Percentiles rank a stretch among this genome's conserved stretches.
Conservation (phyloP, 305 asterid species). For the Solanum hybrid region DNA sequence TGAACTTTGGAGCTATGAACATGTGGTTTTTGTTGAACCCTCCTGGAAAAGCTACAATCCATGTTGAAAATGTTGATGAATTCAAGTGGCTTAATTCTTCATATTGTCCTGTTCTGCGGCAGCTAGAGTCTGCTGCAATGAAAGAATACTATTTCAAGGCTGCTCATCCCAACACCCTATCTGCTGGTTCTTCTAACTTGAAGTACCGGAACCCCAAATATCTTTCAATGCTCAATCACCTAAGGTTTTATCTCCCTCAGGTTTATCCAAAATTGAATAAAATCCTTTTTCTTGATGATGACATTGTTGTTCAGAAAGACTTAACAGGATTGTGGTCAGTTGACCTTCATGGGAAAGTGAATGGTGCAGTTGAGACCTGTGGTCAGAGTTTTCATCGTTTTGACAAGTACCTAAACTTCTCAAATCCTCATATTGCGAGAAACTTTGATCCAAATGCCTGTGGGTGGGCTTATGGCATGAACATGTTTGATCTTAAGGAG, state of each 20-base stretch:
- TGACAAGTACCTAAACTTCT: constrained; percentile 87
- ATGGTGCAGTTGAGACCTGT: constrained; percentile 97
- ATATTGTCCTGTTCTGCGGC: constrained; percentile 82
- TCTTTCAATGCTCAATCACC: constrained; percentile 96
- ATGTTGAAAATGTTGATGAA: constrained; percentile 92
- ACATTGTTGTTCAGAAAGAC: constrained; percentile 96
- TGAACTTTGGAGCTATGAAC: constrained; percentile 97
- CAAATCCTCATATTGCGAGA: constrained; percentile 86
- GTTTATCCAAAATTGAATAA: constrained; percentile 92
- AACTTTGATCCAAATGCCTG: constrained; percentile 90
- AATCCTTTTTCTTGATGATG: constrained; percentile 93
- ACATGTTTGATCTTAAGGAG: constrained; percentile 79
- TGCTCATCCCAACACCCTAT: constrained; percentile 76
- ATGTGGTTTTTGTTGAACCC: constrained; percentile 99
- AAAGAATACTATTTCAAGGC: constrained; percentile 93
- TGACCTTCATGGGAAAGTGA: constrained; percentile 82
- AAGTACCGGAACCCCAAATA: constrained; percentile 96
- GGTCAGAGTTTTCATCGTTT: constrained; percentile 96
- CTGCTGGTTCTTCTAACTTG: constrained; percentile 88
- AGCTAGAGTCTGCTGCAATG: constrained; percentile 93
- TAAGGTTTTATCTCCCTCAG: constrained; percentile 90
- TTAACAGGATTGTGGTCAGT: constrained; percentile 88
- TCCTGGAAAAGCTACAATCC: constrained; percentile 94
- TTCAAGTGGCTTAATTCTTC: constrained; percentile 96
- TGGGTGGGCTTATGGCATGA: constrained; percentile 99